phyloP scores from a whole-genome alignment of 1,139 yeast genomes.

The Diutina scorzettiae region DNA sequence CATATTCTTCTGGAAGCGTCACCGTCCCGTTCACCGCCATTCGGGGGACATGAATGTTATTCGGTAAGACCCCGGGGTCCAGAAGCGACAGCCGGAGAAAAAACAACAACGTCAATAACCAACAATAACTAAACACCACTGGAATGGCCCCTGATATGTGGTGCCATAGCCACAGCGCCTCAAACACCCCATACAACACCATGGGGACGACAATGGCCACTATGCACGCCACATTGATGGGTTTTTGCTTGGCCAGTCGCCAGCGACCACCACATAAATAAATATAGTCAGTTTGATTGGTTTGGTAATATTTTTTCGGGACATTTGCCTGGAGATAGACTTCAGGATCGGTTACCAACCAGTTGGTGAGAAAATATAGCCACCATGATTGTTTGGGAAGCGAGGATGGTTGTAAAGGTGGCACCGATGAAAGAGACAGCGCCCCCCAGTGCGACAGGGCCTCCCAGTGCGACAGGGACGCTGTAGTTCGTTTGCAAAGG shows the following conservation, averaged over 20 bases:
- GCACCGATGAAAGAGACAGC: not conserved
- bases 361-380: conserved; percentile 21
- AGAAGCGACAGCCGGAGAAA: conserved; percentile 43
- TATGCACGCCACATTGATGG: conserved; percentile 24
- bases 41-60: conserved; percentile 37
- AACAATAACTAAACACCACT: conserved; percentile 44
- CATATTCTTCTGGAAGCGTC: conserved; percentile 51
- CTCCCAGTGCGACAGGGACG: not conserved
- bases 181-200: conserved; percentile 32
- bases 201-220: conserved; percentile 31
- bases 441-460: not conserved
- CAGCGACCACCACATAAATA: conserved; percentile 60
- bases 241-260: conserved; percentile 27
- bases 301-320: conserved; percentile 21
- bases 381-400: not conserved
- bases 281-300: conserved; percentile 19
- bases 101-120: conserved; percentile 35
- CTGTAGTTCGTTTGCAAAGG: conserved; percentile 2
- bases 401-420: not conserved
- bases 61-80: conserved; percentile 69
- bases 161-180: conserved; percentile 48
- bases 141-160: conserved; percentile 46
- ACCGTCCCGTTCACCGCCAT: conserved; percentile 12
- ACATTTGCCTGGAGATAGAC: conserved; percentile 10
- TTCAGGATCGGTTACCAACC: conserved; percentile 34